These are phyloP conservation scores for Marasmius sp. DNA, from an alignment of 1,284 basidiomycete genomes.

Conservation along the genomic window DNA sequence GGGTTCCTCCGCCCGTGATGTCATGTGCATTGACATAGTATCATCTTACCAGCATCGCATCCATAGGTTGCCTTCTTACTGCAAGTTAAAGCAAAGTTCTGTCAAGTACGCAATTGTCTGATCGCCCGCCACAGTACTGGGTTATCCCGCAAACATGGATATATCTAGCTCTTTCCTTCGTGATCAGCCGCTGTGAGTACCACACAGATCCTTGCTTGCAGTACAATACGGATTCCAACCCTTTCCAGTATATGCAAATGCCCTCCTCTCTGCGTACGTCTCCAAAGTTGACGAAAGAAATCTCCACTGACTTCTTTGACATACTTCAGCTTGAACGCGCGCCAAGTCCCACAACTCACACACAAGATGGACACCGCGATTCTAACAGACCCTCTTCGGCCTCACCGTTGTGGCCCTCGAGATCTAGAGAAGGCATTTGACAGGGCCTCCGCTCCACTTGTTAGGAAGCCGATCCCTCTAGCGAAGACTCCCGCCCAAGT, in stretches of 20 bases:
- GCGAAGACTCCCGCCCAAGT: conserved; percentile 20
- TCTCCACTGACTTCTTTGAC: background rate
- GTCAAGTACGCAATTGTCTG: background rate
- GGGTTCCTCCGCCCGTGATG: background rate
- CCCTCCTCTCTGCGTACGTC: conserved; percentile 31
- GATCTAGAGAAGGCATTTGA: conserved; percentile 6
- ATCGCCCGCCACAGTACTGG: conserved; percentile 20
- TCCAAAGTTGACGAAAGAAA: background rate
- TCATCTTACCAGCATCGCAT: conserved; percentile 19
- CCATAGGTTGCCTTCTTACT: conserved; percentile 29
- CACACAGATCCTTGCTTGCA: background rate
- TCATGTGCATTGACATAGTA: background rate
- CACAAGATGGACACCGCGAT: conserved; percentile 20
- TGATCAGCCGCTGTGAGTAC: conserved; percentile 29
- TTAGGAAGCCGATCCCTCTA: background rate
- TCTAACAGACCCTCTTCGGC: conserved; percentile 15
- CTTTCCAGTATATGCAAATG: conserved; percentile 30
- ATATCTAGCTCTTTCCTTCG: conserved; percentile 30
- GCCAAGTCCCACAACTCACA: conserved; percentile 24
- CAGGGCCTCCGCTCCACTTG: background rate
- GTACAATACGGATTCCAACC: background rate
- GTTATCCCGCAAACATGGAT: conserved; percentile 28
- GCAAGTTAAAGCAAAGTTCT: conserved; percentile 13
- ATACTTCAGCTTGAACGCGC: conserved; percentile 27
- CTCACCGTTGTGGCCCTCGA: background rate